Conservation (phyloP, 768 basidiomycete species). For the Neoboletus magnificus region DNA sequence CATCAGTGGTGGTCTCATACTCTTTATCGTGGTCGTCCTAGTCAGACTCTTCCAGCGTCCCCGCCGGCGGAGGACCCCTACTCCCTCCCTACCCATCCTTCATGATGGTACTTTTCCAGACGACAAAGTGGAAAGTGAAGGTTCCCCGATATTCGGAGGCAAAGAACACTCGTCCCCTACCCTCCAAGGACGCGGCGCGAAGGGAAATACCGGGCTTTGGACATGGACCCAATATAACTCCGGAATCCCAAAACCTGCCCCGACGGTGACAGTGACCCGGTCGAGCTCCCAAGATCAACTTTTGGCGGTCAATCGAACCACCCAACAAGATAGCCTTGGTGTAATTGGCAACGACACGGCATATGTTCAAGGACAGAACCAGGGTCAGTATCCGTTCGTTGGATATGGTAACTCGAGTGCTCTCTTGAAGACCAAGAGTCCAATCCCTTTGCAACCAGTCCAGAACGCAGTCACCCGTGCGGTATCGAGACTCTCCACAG, state of each 20-base stretch:
- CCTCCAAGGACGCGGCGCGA: conserved; percentile 29
- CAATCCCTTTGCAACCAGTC: conserved; percentile 38
- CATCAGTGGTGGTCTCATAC: conserved; percentile 47
- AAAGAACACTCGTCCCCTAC: conserved; percentile 53
- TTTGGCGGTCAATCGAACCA: conserved; percentile 5
- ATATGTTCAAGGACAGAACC: conserved; percentile 13
- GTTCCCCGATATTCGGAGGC: conserved; percentile 77
- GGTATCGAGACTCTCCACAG: conserved; percentile 39
- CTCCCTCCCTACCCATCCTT: conserved; percentile 72
- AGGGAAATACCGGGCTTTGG: conserved; percentile 46
- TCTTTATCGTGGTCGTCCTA: conserved; percentile 48
- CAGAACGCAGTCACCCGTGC: conserved; percentile 39
- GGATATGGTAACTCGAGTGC: conserved; percentile 23
- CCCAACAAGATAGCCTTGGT: conserved; percentile 5
- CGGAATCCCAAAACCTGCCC: conserved; percentile 29
- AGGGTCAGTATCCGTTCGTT: conserved; percentile 22
- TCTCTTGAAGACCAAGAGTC: conserved; percentile 24
- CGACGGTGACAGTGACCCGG: conserved; percentile 22
- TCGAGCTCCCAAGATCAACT: conserved; percentile 19
- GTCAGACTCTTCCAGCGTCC: conserved; percentile 49
- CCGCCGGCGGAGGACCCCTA: conserved; percentile 50
- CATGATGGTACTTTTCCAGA: conserved; percentile 52
- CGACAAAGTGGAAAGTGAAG: conserved; percentile 45
- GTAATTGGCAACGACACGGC: conserved; percentile 6
- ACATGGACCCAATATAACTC: conserved; percentile 56